Conservation (phyloP, 768 basidiomycete genomes). For the Tricholoma sp. region DNA sequence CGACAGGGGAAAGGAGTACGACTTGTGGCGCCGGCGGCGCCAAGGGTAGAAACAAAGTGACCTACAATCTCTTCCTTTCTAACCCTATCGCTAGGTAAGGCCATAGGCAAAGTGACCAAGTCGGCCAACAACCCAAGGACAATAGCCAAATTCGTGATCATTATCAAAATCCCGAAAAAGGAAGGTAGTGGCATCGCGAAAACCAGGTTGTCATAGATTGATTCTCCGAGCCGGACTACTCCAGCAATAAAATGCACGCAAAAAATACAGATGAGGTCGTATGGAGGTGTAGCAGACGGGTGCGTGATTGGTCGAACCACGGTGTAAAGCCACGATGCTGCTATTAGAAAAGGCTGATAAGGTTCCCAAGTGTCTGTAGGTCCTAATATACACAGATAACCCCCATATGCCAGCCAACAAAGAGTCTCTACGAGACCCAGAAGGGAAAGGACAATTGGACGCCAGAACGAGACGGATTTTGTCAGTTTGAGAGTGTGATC, state of each 20-base stretch:
- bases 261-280: constrained; percentile 60
- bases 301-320: constrained; percentile 49
- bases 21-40: no score
- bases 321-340: constrained; percentile 64
- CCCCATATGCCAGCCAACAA: no score
- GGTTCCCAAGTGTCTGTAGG: not conserved
- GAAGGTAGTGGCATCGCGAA: constrained; percentile 38
- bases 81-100: constrained; percentile 48
- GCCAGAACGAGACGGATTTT: no score
- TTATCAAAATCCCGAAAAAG: constrained; percentile 18
- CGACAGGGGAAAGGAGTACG: no score
- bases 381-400: no score
- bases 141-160: constrained; percentile 38
- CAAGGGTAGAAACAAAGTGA: constrained; percentile 4
- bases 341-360: constrained; percentile 25
- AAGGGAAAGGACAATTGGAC: no score
- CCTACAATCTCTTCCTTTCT: constrained; percentile 59
- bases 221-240: constrained; percentile 46
- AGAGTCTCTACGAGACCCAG: no score
- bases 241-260: constrained; percentile 39
- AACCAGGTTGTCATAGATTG: constrained; percentile 45
- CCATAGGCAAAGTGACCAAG: constrained; percentile 60
- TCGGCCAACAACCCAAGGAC: constrained; percentile 38
- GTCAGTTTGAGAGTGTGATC: no score
- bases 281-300: constrained; percentile 55